A percentile compares a stretch with the other conserved stretches of the same genome.
Evolutionary conservation across 352 stramenopile genomes (phyloP).

Genomic region (Globisporangium polare): DNA sequence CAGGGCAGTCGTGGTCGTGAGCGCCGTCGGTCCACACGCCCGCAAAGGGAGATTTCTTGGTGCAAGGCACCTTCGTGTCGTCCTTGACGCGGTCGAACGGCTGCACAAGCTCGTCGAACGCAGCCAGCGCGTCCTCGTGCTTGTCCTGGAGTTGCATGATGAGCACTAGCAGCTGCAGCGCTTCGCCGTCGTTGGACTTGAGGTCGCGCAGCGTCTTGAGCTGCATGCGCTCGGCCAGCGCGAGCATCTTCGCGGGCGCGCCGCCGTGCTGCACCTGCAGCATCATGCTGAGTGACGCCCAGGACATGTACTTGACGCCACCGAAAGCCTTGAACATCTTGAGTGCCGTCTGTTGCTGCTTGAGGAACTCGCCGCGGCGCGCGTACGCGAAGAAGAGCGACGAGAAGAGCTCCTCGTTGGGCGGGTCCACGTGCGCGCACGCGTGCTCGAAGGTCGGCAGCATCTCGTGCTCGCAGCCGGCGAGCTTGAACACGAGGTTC

Average conservation of each 20-base stretch:
- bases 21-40: background rate
- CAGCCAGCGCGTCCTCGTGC: constrained; percentile 52
- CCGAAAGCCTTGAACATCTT: constrained; percentile 84
- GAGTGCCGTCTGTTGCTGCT: constrained; percentile 85
- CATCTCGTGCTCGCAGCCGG: constrained; percentile 73
- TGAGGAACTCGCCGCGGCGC: constrained; percentile 61
- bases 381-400: constrained; percentile 73
- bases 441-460: constrained; percentile 71
- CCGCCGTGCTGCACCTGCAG: constrained; percentile 70
- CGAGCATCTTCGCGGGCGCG: constrained; percentile 69
- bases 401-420: constrained; percentile 68
- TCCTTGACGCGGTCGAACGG: constrained; percentile 16
- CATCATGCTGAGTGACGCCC: constrained; percentile 79
- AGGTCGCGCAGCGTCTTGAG: constrained; percentile 67
- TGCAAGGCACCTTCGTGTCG: constrained; percentile 9
- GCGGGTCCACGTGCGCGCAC: constrained; percentile 36
- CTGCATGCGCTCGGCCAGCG: constrained; percentile 76
- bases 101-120: constrained; percentile 69
- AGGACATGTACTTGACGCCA: constrained; percentile 78
- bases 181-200: constrained; percentile 58
- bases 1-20: constrained; percentile 5
- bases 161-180: constrained; percentile 63
- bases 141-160: constrained; percentile 74
- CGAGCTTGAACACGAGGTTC: constrained; percentile 78
- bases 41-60: background rate